These are phyloP conservation scores for Hanseniaspora pseudoguilliermondii DNA, from an alignment of 805 yeast genomes.

Conservation along the genomic window DNA sequence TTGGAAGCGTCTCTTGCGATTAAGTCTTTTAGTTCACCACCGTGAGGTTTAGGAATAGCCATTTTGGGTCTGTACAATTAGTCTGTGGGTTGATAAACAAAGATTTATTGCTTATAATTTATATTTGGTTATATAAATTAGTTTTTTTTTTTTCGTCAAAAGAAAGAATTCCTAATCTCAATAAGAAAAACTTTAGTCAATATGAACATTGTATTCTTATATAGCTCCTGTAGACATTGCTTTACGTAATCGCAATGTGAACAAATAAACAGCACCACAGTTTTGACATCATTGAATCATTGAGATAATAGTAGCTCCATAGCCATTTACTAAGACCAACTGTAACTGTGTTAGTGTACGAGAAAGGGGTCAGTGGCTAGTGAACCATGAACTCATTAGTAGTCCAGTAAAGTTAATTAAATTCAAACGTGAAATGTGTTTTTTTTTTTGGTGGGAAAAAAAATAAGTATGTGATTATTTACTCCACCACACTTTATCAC, in stretches of 20 bases:
- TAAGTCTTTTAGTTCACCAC: slow-evolving; percentile 78
- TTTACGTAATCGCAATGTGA: neutral
- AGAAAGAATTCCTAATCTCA: too few relatives aligned
- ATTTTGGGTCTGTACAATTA: neutral
- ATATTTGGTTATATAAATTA: too few relatives aligned
- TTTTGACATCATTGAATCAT: neutral
- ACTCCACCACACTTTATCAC: slow-evolving; percentile 1
- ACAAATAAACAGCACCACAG: neutral
- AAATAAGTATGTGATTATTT: neutral
- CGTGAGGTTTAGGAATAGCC: slow-evolving; percentile 73
- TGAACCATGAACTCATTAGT: too few relatives aligned
- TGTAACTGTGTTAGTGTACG: neutral
- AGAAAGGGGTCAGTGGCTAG: too few relatives aligned
- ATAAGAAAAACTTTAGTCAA: too few relatives aligned
- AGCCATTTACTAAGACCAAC: neutral
- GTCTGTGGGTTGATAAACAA: neutral
- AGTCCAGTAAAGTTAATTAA: neutral
- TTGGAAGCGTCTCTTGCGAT: slow-evolving; percentile 65
- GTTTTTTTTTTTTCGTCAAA: too few relatives aligned
- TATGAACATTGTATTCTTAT: too few relatives aligned
- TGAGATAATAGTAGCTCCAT: too few relatives aligned
- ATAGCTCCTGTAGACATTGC: too few relatives aligned
- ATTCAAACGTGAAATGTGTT: neutral
- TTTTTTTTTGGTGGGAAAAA: neutral
- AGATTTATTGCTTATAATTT: too few relatives aligned